Evolutionary conservation across 1,284 basidiomycete species (phyloP).

Genomic region (Gymnopus androsaceus): DNA sequence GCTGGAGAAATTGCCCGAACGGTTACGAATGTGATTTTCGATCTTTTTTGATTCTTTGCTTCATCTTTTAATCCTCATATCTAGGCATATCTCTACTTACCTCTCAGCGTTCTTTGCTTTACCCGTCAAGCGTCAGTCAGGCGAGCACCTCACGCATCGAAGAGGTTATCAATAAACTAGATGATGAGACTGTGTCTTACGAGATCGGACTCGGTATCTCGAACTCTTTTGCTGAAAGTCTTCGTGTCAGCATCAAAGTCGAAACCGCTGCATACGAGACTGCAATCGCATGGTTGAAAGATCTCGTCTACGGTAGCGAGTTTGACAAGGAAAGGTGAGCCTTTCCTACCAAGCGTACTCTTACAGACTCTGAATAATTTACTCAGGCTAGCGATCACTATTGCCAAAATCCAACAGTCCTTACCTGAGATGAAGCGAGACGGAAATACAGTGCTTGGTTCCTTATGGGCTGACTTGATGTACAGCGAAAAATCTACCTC

Average conservation of each 20-base stretch:
- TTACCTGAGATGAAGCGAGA: constrained; percentile 94
- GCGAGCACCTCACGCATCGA: constrained; percentile 81
- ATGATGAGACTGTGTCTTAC: constrained; percentile 91
- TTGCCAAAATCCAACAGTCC: constrained; percentile 89
- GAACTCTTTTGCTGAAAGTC: constrained; percentile 72
- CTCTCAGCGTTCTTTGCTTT: constrained; percentile 88
- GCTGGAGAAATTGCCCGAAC: constrained; percentile 66
- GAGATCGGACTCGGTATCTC: constrained; percentile 74
- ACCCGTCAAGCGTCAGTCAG: constrained; percentile 73
- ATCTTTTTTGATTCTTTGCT: constrained; percentile 3
- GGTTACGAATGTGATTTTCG: constrained; percentile 71
- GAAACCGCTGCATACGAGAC: constrained; percentile 80
- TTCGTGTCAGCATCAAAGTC: constrained; percentile 84
- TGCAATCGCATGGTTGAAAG: constrained; percentile 86
- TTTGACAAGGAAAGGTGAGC: constrained; percentile 83
- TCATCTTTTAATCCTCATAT: constrained; percentile 15
- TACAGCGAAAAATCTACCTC: constrained; percentile 77
- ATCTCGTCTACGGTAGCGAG: constrained; percentile 81
- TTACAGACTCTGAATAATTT: background rate
- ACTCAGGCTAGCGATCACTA: constrained; percentile 76
- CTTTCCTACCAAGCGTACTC: background rate
- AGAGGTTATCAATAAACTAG: constrained; percentile 88
- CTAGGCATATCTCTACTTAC: constrained; percentile 82
- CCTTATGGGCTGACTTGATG: constrained; percentile 71
- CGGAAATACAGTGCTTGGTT: constrained; percentile 78